These are phyloP conservation scores for Fusarium stilboides DNA, from an alignment of 2,329 filamentous ascomycete species.

Conservation along the genomic window DNA sequence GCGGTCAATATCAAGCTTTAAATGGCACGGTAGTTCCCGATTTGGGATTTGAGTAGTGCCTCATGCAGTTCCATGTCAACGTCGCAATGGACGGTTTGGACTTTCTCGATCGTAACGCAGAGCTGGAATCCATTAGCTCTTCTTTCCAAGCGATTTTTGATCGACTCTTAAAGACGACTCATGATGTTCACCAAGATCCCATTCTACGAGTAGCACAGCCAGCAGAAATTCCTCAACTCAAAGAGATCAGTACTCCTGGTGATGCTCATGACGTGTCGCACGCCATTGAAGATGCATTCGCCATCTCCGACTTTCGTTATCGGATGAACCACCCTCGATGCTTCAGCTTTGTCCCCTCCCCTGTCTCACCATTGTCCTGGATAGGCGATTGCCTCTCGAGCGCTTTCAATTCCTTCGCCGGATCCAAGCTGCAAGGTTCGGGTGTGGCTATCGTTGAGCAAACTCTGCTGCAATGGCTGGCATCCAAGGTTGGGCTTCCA, in stretches of 20 bases:
- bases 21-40: no score
- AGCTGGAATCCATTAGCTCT: constrained; percentile 9
- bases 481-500: constrained; percentile 16
- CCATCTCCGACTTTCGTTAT: constrained; percentile 17
- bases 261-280: background rate
- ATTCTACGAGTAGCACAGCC: constrained; percentile 5
- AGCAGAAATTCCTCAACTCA: background rate
- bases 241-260: constrained; percentile 11
- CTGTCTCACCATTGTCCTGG: constrained; percentile 13
- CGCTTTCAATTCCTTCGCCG: constrained; percentile 26
- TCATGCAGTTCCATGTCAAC: accelerated
- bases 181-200: constrained; percentile 3
- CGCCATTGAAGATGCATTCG: constrained; percentile 19
- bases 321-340: constrained; percentile 21
- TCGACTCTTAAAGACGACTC: constrained; percentile 3
- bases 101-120: background rate
- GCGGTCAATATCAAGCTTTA: accelerated
- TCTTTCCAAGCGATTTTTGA: constrained; percentile 17
- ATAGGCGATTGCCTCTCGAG: constrained; percentile 17
- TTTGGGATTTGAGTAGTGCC: accelerated
- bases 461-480: constrained; percentile 17
- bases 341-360: constrained; percentile 17
- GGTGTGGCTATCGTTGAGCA: constrained; percentile 20
- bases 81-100: background rate
- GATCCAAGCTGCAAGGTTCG: constrained; percentile 15